Conservation (phyloP, 1,139 yeast species). For the Taphrina communis region DNA sequence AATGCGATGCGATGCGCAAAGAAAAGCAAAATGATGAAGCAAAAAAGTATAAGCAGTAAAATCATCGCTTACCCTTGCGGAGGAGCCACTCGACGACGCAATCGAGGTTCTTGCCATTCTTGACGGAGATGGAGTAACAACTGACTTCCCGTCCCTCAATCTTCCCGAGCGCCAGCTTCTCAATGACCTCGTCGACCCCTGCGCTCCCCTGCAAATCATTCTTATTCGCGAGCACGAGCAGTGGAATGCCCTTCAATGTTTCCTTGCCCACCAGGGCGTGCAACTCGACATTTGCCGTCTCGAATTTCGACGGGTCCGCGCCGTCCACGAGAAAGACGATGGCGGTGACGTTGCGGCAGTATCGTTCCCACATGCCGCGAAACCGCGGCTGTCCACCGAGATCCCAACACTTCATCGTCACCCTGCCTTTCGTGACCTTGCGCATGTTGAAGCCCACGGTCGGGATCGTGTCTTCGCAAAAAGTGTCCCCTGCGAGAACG, state of each 20-base stretch:
- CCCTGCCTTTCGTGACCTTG: conserved; percentile 52
- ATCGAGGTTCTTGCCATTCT: conserved; percentile 52
- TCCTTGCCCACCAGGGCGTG: conserved; percentile 51
- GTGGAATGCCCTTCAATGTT: conserved; percentile 52
- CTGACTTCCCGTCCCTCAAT: conserved; percentile 52
- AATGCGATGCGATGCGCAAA: too few relatives aligned
- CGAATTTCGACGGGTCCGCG: conserved; percentile 51
- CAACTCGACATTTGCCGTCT: conserved; percentile 51
- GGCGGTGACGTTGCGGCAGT: conserved; percentile 54
- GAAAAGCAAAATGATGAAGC: too few relatives aligned
- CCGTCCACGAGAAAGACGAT: conserved; percentile 54
- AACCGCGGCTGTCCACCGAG: conserved; percentile 55
- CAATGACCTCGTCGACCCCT: conserved; percentile 52
- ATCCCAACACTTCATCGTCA: conserved; percentile 55
- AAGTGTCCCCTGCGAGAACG: conserved; percentile 52
- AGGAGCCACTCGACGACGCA: conserved; percentile 53
- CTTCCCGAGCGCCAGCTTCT: conserved; percentile 50
- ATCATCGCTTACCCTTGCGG: conserved; percentile 29
- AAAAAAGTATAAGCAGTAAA: background rate
- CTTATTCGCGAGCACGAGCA: conserved; percentile 54
- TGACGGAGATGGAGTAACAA: conserved; percentile 55
- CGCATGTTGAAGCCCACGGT: conserved; percentile 56
- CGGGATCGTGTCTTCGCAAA: conserved; percentile 54
- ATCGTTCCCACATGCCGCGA: conserved; percentile 55
- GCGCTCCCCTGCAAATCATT: conserved; percentile 52